These are phyloP conservation scores for Castanopsis chinensis DNA, from an alignment of 306 rosid species.

Conservation along the genomic window DNA sequence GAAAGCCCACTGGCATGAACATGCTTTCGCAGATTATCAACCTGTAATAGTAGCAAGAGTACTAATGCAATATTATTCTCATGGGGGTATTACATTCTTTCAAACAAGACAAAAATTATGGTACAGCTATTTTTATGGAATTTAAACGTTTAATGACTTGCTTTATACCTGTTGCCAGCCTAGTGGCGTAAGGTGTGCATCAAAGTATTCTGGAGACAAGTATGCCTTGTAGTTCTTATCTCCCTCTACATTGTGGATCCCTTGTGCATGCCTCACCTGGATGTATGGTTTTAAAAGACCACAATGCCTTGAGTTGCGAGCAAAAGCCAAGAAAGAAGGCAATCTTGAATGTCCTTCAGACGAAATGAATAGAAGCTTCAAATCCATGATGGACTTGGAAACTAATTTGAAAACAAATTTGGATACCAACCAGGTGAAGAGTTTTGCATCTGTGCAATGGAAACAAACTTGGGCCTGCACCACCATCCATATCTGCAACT, in stretches of 20 bases:
- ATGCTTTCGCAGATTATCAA: constrained; percentile 55
- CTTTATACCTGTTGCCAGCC: constrained; percentile 57
- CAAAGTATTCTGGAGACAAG: constrained; percentile 48
- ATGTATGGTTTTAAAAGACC: constrained; percentile 37
- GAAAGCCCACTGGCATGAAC: constrained; percentile 40
- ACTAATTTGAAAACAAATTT: constrained; percentile 8
- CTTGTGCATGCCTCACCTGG: constrained; percentile 65
- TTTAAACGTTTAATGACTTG: neutral
- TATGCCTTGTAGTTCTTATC: constrained; percentile 49
- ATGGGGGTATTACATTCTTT: neutral
- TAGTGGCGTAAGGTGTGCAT: constrained; percentile 48
- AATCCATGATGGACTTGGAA: constrained; percentile 19
- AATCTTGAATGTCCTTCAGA: constrained; percentile 34
- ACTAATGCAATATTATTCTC: neutral
- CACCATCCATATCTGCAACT: constrained; percentile 56
- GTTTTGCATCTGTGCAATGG: constrained; percentile 56
- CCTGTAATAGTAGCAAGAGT: constrained; percentile 22
- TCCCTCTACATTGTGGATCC: constrained; percentile 57
- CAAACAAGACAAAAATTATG: neutral
- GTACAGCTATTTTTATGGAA: neutral
- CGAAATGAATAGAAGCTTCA: constrained; percentile 23
- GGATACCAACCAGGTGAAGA: constrained; percentile 49
- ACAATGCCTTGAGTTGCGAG: constrained; percentile 27
- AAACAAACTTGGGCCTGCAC: constrained; percentile 37
- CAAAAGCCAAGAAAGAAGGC: constrained; percentile 29